Evolutionary conservation across 495 filamentous ascomycete species (phyloP).

Genomic region (Penicillium bovifimosum): DNA sequence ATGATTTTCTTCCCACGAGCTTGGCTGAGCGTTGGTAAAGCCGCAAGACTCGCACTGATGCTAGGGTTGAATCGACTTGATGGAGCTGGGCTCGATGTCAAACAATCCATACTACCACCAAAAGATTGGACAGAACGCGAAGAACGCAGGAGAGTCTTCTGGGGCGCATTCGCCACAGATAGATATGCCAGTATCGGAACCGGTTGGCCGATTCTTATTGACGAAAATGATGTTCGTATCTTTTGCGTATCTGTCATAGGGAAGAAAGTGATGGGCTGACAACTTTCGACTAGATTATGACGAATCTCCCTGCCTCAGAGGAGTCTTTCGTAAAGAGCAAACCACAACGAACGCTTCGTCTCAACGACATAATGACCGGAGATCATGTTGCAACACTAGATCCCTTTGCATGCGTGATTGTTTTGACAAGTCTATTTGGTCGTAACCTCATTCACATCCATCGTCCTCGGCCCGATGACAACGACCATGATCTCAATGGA

Average conservation of each 20-base stretch:
- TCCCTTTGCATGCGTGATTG: constrained; percentile 71
- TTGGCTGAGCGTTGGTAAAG: constrained; percentile 85
- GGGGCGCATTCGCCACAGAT: constrained; percentile 87
- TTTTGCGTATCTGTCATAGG: not conserved
- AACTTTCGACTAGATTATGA: constrained; percentile 54
- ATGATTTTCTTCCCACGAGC: constrained; percentile 97
- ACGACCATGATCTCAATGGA: constrained; percentile 84
- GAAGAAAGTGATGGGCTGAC: not conserved
- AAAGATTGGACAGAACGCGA: constrained; percentile 92
- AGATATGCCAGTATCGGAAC: constrained; percentile 95
- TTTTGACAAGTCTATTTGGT: constrained; percentile 86
- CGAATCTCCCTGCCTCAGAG: constrained; percentile 77
- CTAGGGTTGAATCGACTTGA: constrained; percentile 89
- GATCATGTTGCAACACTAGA: constrained; percentile 66
- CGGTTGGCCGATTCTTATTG: constrained; percentile 92
- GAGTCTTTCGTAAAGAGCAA: constrained; percentile 82
- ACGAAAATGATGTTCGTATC: constrained; percentile 73
- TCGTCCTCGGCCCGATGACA: constrained; percentile 75
- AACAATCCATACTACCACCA: constrained; percentile 79
- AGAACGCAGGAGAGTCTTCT: constrained; percentile 87
- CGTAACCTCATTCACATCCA: constrained; percentile 93
- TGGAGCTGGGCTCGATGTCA: constrained; percentile 81
- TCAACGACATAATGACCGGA: constrained; percentile 68
- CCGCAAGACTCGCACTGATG: constrained; percentile 76
- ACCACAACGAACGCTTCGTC: constrained; percentile 59